phyloP scores from a whole-genome alignment of 257 asterid species.

The Scutellaria baicalensis region DNA sequence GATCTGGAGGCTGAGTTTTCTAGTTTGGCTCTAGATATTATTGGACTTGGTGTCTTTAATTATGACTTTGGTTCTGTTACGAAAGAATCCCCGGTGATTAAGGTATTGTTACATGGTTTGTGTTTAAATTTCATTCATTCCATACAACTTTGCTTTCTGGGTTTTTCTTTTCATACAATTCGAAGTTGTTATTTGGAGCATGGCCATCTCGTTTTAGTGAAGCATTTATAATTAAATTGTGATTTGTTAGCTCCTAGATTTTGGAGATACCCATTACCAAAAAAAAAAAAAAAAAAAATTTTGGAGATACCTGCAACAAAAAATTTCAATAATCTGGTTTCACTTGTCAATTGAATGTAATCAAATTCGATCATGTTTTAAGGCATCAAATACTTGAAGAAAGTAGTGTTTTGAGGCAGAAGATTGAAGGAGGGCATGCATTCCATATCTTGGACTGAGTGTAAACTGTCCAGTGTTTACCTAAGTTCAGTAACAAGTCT shows the following conservation, averaged over 20 bases:
- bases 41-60: constrained; percentile 91
- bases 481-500: background rate
- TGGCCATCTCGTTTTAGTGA: background rate
- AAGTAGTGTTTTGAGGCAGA: background rate
- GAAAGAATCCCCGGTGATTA: constrained; percentile 90
- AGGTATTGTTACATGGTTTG: constrained; percentile 38
- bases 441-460: background rate
- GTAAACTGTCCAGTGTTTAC: background rate
- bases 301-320: background rate
- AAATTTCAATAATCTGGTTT: background rate
- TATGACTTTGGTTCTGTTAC: constrained; percentile 94
- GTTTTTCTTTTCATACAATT: background rate
- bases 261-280: background rate
- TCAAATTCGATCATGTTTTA: background rate
- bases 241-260: background rate
- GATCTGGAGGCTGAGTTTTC: constrained; percentile 97
- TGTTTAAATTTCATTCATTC: background rate
- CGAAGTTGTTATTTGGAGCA: background rate
- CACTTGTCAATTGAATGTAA: background rate
- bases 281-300: too few species aligned
- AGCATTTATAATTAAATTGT: background rate
- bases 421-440: background rate
- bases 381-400: background rate
- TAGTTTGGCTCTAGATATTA: constrained; percentile 87
- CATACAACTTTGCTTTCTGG: background rate